Conservation (phyloP, 2,329 filamentous ascomycete species). For the Lachnellula arida region DNA sequence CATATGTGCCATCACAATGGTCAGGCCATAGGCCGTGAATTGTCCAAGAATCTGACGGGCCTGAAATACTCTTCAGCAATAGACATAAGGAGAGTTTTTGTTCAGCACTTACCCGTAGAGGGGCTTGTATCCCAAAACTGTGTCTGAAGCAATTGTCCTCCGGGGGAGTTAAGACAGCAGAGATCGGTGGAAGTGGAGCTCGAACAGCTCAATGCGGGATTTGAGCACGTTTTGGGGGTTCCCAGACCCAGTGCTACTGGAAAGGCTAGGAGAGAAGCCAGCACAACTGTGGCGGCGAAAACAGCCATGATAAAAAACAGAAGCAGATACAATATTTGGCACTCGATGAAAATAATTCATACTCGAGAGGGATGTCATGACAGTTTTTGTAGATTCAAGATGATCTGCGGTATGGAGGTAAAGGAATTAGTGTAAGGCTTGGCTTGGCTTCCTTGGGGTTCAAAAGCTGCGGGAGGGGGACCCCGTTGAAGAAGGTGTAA, state of each 20-base stretch:
- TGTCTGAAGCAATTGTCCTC: slow-evolving; percentile 67
- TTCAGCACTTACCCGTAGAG: slow-evolving; percentile 35
- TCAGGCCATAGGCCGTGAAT: slow-evolving; percentile 64
- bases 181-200: slow-evolving; percentile 56
- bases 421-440: neutral
- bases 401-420: neutral
- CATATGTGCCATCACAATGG: slow-evolving; percentile 66
- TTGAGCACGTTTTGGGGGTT: slow-evolving; percentile 24
- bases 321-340: neutral
- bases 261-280: slow-evolving; percentile 7
- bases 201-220: slow-evolving; percentile 43
- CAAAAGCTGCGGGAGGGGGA: neutral
- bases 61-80: neutral
- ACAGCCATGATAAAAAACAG: neutral
- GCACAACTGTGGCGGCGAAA: neutral
- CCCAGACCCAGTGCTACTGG: slow-evolving; percentile 17
- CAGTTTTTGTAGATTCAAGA: slow-evolving; percentile 5
- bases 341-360: neutral
- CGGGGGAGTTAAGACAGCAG: slow-evolving; percentile 72
- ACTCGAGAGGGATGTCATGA: neutral
- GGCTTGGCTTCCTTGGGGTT: slow-evolving; percentile 14
- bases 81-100: neutral
- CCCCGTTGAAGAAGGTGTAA: slow-evolving; percentile 18
- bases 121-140: slow-evolving; percentile 74
- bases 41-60: slow-evolving; percentile 48